Evolutionary conservation across 116 monocot species (phyloP), one percentile per base, ranked within the genome.

Genomic region (Zostera marina): DNA sequence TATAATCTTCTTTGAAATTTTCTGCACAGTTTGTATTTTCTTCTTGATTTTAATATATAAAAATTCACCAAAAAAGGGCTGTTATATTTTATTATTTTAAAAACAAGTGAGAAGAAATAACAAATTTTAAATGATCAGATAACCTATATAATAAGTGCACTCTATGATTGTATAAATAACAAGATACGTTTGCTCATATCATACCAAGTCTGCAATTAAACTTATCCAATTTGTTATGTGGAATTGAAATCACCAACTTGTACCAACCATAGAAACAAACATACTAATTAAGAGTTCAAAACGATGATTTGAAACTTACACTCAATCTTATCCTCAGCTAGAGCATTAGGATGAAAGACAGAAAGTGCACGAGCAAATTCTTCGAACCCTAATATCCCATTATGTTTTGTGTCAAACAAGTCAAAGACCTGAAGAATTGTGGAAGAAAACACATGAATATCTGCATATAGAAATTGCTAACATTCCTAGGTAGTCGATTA

Each of bases 371-470:
- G 87, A 20, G 81, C 87, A 76, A 87, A 87, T 58, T 81, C 87
- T 69, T 87, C 87, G 70, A 87, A 87, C 41, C 78, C 92, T 64
- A 92, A 42, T 60, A 92, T 92, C 42, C 92, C 92, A 78, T 82
- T 83, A 63, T 86, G 92, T 54, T 92, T 92, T 58, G 87, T 86
- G 67, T 92, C 92, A 54, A 92, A 87, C 67, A 92, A 81, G 62
- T 92, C 92, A 76, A 92, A 92, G 24, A 92, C 87, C 92, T 91
- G 75, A 14, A 75, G 62, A 15, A 56, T 43, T 8, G 38, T 11
- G 24, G 32, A 24, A 40, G n/a, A 24, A 56, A 26, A 24, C 32
- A 0, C 3, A 15, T 49, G 1, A 56, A 2, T 5, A 39, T 14
- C 32, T 14, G 24, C 32, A n/a, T 56, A 56, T 10, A 15, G 32